Evolutionary conservation across 2,329 filamentous ascomycete species (phyloP).

Genomic region (Paracoccidioides brasiliensis): DNA sequence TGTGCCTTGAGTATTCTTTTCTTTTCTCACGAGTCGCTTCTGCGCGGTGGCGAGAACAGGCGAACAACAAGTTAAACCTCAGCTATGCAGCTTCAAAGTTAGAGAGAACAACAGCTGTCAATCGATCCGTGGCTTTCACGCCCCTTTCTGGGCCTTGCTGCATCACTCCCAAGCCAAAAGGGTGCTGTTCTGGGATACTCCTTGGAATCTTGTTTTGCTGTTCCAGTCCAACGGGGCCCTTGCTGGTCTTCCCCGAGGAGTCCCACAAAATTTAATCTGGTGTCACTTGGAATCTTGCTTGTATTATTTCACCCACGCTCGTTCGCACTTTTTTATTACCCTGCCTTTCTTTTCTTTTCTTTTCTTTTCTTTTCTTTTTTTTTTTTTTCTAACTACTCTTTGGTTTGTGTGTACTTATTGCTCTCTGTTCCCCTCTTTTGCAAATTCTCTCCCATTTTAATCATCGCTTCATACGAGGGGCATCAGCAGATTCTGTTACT

Average conservation of each 20-base stretch:
- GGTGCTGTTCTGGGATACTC: too few species aligned
- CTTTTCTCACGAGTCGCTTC: too few species aligned
- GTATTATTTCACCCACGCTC: not conserved
- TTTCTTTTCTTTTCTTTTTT: not conserved
- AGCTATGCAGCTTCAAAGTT: not conserved
- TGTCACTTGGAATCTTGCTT: not conserved
- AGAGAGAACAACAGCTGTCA: not conserved
- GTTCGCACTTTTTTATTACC: slow-evolving; percentile 1
- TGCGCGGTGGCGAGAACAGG: too few species aligned
- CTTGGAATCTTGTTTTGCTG: too few species aligned
- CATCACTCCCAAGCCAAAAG: too few species aligned
- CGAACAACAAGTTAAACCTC: not conserved
- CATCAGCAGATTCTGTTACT: not conserved
- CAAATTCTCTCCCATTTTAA: not conserved
- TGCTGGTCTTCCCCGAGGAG: too few species aligned
- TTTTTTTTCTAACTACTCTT: not conserved
- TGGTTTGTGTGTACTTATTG: not conserved
- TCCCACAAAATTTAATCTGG: too few species aligned
- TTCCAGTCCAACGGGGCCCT: too few species aligned
- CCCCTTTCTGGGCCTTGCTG: slow-evolving; percentile 11
- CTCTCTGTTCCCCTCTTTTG: not conserved
- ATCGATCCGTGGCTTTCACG: slow-evolving; percentile 1
- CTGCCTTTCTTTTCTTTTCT: slow-evolving; percentile 2
- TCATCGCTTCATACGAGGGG: not conserved
- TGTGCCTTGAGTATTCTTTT: too few species aligned